phyloP scores from a whole-genome alignment of 2,329 filamentous ascomycete species.

The Colletotrichum chrysophilum region DNA sequence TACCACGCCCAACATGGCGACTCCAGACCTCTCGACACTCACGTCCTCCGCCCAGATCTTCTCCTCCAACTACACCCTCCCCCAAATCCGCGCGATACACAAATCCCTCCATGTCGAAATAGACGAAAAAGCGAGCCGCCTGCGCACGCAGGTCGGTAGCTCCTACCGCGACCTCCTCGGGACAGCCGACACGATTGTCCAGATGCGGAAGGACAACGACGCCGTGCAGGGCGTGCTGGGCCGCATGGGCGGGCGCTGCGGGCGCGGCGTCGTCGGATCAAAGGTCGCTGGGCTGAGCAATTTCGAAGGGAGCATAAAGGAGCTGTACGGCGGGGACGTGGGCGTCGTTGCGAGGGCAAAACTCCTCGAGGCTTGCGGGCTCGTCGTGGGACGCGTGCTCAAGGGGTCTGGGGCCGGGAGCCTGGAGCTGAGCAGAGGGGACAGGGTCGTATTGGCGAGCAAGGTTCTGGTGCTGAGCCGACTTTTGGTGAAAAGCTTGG shows the following conservation, averaged over 20 bases:
- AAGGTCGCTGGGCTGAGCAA: constrained; percentile 64
- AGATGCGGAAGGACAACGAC: constrained; percentile 82
- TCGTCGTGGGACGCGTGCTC: constrained; percentile 55
- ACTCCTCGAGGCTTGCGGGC: constrained; percentile 56
- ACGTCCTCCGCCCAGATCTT: constrained; percentile 61
- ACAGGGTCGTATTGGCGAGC: constrained; percentile 62
- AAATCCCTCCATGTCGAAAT: constrained; percentile 62
- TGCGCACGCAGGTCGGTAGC: constrained; percentile 68
- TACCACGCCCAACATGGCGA: constrained; percentile 13
- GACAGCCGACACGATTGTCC: constrained; percentile 91
- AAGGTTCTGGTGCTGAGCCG: constrained; percentile 80
- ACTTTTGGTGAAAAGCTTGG: constrained; percentile 76
- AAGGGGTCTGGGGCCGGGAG: constrained; percentile 38
- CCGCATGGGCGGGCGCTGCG: constrained; percentile 78
- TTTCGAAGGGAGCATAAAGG: constrained; percentile 39
- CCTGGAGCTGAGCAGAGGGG: constrained; percentile 42
- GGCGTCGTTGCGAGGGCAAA: constrained; percentile 46
- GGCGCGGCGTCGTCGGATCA: constrained; percentile 70
- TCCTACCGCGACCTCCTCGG: constrained; percentile 89
- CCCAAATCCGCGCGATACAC: constrained; percentile 68
- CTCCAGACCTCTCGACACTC: constrained; percentile 52
- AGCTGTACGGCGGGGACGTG: neutral
- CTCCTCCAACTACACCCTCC: constrained; percentile 60
- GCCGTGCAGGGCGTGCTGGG: constrained; percentile 74
- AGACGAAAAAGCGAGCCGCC: constrained; percentile 66